These are phyloP conservation scores for Pseudogymnoascus sp. DNA, from an alignment of 2,329 filamentous ascomycete genomes.

Conservation along the genomic window DNA sequence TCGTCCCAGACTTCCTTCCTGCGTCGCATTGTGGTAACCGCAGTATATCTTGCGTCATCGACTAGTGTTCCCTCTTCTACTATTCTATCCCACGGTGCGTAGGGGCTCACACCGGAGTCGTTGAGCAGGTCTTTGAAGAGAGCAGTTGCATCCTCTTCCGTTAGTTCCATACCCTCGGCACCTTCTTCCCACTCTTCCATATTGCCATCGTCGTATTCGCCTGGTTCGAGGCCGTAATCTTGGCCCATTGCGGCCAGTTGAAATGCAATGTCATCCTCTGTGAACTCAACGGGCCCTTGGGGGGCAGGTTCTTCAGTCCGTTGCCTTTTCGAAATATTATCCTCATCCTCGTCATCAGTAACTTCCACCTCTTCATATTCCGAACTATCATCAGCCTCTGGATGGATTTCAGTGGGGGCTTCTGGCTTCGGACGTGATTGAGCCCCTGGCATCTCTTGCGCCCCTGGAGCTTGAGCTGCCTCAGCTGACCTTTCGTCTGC, in stretches of 20 bases:
- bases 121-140: conserved; percentile 83
- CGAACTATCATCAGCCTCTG: conserved; percentile 50
- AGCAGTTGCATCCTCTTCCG: conserved; percentile 66
- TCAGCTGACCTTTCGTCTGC: conserved; percentile 23
- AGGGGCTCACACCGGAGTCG: conserved; percentile 77
- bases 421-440: conserved; percentile 13
- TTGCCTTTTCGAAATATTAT: conserved; percentile 44
- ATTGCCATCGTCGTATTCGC: conserved; percentile 64
- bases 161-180: conserved; percentile 62
- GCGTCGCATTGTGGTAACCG: conserved; percentile 71
- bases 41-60: conserved; percentile 81
- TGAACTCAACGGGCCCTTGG: conserved; percentile 64
- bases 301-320: conserved; percentile 37
- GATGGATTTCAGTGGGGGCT: conserved; percentile 29
- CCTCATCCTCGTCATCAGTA: conserved; percentile 43
- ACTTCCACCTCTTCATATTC: conserved; percentile 57
- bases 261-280: conserved; percentile 88
- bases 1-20: conserved; percentile 77
- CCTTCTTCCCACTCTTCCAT: conserved; percentile 62
- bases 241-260: conserved; percentile 86
- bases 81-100: conserved; percentile 84
- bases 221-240: conserved; percentile 72
- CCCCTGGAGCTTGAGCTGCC: conserved; percentile 26
- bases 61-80: conserved; percentile 76
- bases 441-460: conserved; percentile 19